Base-by-base conservation (phyloP, 306 rosid species). In the Vigna trinervia region DNA sequence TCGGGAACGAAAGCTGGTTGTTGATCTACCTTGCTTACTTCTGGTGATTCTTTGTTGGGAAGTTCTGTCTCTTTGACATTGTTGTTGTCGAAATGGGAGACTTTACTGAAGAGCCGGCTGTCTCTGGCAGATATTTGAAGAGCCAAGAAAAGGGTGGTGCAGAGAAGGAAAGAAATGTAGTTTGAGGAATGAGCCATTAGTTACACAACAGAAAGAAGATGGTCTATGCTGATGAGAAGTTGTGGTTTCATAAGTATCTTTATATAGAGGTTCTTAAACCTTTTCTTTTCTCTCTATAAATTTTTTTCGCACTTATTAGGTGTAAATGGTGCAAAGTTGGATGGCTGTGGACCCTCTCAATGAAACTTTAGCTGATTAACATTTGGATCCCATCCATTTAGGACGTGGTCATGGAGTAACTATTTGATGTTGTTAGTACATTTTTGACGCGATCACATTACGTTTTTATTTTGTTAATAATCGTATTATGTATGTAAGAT, bases 51-150 rank as follows among this genome's bases (percentile, higher is more conserved):
- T 70, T 80, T 82, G 61, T 75, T 82, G 68, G 93, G 82, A 59
- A 58, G 12, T 13, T 77, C 71, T 57, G 91, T 71, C 46, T 85
- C 89, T 68, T 89, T 86, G 73, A 20, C 84, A 28, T 61, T 28
- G 87, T 73, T 77, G 81, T 62, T 71, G 82, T 79, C 56, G 53
- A 54, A 47, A 69, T 67, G 84, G 41, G 96, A 54, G 69, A 89
- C 84, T 84, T 95, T 95, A 90, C 93, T 92, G 89, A 95, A 95
- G 91, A 89, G 90, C 38, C 87, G 80, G 69, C 91, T 92, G 4
- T 91, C 97, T 85, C 99, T 86, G 17, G 92, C 96, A 48, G 64
- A 80, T 34, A 69, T 84, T 53, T 88, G 92, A 19, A 84, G 69
- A 74, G 91, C 80, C 28, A 88, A 39, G 46, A 78, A 58, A 86